These are phyloP conservation scores for Leccinum arenicola DNA, from an alignment of 768 basidiomycete species.

Conservation along the genomic window DNA sequence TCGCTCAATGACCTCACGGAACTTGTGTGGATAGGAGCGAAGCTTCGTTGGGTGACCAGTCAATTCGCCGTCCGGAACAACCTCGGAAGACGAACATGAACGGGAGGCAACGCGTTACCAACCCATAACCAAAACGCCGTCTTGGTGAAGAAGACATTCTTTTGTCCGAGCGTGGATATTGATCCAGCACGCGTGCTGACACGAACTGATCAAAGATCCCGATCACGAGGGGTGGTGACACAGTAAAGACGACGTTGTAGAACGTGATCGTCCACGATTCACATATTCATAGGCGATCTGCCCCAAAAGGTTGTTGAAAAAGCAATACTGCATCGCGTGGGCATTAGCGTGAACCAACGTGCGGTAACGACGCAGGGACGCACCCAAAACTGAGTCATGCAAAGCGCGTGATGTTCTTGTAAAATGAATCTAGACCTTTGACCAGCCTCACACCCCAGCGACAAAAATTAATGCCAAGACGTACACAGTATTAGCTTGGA, in stretches of 20 bases:
- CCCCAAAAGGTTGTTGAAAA: slow-evolving; percentile 99
- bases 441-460: slow-evolving; percentile 11
- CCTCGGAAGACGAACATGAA: too few relatives aligned
- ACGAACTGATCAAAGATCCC: slow-evolving; percentile 99
- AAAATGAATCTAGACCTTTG: slow-evolving; percentile 82
- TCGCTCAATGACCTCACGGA: too few relatives aligned
- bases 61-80: too few relatives aligned
- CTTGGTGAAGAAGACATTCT: slow-evolving; percentile 90
- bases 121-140: slow-evolving; percentile 93
- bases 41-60: too few relatives aligned
- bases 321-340: slow-evolving; percentile 70
- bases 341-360: slow-evolving; percentile 1
- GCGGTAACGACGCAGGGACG: slow-evolving; percentile 10
- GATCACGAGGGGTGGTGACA: slow-evolving; percentile 94
- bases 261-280: slow-evolving; percentile 89
- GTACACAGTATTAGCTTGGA: slow-evolving; percentile 94
- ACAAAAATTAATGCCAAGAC: slow-evolving; percentile 28
- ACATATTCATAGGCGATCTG: slow-evolving; percentile 90
- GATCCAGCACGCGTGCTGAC: slow-evolving; percentile 91
- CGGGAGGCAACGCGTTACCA: slow-evolving; percentile 60
- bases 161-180: slow-evolving; percentile 95
- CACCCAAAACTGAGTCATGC: slow-evolving; percentile 99
- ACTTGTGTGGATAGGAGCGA: too few relatives aligned
- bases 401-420: slow-evolving; percentile 94
- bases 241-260: slow-evolving; percentile 95